phyloP scores from a whole-genome alignment of 495 filamentous ascomycete species.

The Neurospora sublineolata region DNA sequence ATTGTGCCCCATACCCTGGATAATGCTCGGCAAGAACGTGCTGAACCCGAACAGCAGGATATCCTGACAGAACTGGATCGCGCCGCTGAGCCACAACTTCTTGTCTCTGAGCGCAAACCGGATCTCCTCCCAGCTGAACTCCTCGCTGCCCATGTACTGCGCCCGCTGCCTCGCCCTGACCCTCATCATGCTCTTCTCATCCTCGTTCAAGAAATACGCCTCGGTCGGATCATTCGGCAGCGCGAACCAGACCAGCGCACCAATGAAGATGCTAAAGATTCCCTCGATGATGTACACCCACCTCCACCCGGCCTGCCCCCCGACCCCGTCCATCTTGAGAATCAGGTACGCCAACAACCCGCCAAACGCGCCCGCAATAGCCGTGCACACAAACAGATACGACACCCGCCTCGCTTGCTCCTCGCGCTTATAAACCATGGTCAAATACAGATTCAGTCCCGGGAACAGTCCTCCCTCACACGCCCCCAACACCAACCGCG shows the following conservation, averaged over 20 bases:
- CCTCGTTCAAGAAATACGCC: constrained; percentile 36
- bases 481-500: constrained; percentile 42
- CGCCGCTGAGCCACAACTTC: constrained; percentile 28
- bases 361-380: constrained; percentile 68
- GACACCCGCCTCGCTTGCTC: constrained; percentile 44
- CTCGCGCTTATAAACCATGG: constrained; percentile 56
- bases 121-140: constrained; percentile 42
- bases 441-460: constrained; percentile 72
- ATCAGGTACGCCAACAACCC: constrained; percentile 63
- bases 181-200: constrained; percentile 42
- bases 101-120: constrained; percentile 26
- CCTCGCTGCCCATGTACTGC: constrained; percentile 36
- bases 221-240: constrained; percentile 41
- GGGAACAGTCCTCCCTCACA: constrained; percentile 60
- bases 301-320: constrained; percentile 56
- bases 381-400: constrained; percentile 73
- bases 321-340: constrained; percentile 52
- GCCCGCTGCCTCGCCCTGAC: constrained; percentile 23
- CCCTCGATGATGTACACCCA: constrained; percentile 75
- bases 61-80: constrained; percentile 40
- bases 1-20: constrained; percentile 40
- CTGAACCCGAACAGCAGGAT: constrained; percentile 49
- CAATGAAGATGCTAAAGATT: constrained; percentile 56
- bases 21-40: constrained; percentile 48
- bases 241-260: constrained; percentile 45